Conservation (phyloP, 495 filamentous ascomycete species). For the Schizothecium vesticola region DNA sequence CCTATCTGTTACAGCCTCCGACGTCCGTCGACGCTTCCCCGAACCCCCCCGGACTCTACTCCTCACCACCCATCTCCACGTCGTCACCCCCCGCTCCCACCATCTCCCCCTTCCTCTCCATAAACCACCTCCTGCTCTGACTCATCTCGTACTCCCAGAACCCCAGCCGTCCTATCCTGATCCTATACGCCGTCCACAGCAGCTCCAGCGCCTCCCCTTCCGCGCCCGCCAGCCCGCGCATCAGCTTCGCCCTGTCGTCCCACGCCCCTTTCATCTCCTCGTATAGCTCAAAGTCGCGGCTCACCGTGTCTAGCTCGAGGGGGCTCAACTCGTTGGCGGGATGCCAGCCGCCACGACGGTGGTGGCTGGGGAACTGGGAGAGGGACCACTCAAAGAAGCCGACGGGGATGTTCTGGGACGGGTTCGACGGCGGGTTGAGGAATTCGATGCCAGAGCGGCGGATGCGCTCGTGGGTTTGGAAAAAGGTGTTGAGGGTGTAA, state of each 20-base stretch:
- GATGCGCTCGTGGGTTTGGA: not conserved
- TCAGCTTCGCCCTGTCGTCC: not conserved
- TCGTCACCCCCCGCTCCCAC: no score
- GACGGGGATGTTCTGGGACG: not conserved
- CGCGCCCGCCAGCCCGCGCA: not conserved
- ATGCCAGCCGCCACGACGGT: not conserved
- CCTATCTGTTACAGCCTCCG: no score
- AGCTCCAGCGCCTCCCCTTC: not conserved
- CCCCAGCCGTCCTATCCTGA: not conserved
- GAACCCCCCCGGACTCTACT: not conserved
- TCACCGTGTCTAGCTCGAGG: not conserved
- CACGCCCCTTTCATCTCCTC: not conserved
- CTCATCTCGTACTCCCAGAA: not conserved
- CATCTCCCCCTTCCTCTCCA: not conserved
- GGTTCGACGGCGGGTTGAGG: not conserved
- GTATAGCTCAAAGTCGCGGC: not conserved
- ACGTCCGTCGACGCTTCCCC: no score
- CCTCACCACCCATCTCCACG: not conserved
- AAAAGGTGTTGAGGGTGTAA: not conserved
- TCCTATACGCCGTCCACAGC: not conserved
- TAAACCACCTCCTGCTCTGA: not conserved
- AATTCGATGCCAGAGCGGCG: not conserved
- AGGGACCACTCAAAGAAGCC: not conserved
- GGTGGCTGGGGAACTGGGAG: not conserved
- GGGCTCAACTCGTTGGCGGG: not conserved